Evolutionary conservation across 75 land plant species (phyloP), one percentile per base, ranked within the genome.

Genomic region (Selaginella moellendorffii): DNA sequence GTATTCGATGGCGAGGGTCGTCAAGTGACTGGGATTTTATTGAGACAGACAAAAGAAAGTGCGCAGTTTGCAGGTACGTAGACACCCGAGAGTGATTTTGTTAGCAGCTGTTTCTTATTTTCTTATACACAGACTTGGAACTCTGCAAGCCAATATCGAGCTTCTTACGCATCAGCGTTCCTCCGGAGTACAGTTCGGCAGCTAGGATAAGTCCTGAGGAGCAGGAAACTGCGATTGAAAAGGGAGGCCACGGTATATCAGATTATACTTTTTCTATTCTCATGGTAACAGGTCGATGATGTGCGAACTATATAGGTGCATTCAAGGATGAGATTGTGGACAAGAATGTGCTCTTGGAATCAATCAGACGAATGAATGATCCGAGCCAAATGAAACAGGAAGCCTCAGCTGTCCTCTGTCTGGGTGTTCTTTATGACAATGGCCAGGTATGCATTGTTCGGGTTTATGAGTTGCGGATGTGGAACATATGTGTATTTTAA

Each of bases 341-440:
- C 60, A 54, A 54, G 22, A 62, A 22, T 23, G 31, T 70, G 29
- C 63, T 65, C 19, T 69, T 71, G 9, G 77, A 75, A 54, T 58
- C 72, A 14, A 24, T 70, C 14, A 46, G 77, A 14, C 61, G 72
- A 27, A 58, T 59, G 62, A 58, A 25, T 29, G 72, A 75, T 29
- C 68, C 73, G 9, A 29, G 46, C 26, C 22, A 31, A 54, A 54
- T 52, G 26, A 70, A 65, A 36, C 72, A 75, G 29, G 77, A 69
- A 51, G 77, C 68, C 17, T 27, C 56, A 26, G 53, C 62, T 19
- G 24, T 63, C 27, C 66, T 75, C 24, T 56, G 67, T 22, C 68
- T 61, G 53, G 77, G 73, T 2, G 30, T 75, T 28, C 52, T 75
- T 17, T 65, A 74, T 53, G 77, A 75, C 29, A 75, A 75, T 61